These are phyloP conservation scores for Pholiota microspora DNA, from an alignment of 768 basidiomycete genomes.

Conservation along the genomic window DNA sequence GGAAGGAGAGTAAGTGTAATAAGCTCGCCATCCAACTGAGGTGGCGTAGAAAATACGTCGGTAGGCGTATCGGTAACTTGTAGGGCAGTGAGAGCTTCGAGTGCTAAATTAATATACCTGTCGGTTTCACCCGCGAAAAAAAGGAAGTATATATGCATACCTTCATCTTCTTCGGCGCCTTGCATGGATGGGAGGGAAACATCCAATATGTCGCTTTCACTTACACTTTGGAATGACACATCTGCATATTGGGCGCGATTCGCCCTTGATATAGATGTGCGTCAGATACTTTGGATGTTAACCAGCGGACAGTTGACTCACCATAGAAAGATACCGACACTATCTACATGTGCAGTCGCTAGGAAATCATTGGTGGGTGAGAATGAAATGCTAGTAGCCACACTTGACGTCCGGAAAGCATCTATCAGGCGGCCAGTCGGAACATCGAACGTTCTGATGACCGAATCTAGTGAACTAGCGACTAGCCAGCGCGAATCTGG, in stretches of 20 bases:
- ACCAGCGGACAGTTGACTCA: conserved; percentile 40
- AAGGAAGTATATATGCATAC: conserved; percentile 43
- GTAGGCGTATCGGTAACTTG: conserved; percentile 55
- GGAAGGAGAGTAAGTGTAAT: conserved; percentile 91
- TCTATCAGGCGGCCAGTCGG: conserved; percentile 93
- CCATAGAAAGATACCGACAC: conserved; percentile 95
- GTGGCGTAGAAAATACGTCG: conserved; percentile 82
- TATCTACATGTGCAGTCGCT: conserved; percentile 92
- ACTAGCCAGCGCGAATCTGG: conserved; percentile 95
- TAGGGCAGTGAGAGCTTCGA: conserved; percentile 70
- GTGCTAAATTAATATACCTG: conserved; percentile 35
- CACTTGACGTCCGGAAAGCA: conserved; percentile 81
- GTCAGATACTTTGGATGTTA: neutral
- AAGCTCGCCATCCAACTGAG: conserved; percentile 86
- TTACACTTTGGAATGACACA: conserved; percentile 76
- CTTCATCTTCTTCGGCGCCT: conserved; percentile 76
- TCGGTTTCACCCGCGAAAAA: neutral
- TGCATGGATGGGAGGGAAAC: conserved; percentile 82
- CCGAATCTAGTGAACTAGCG: conserved; percentile 82
- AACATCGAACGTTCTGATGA: conserved; percentile 93
- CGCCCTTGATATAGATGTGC: conserved; percentile 53
- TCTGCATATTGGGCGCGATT: conserved; percentile 94
- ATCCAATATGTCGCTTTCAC: conserved; percentile 70
- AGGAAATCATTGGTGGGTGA: conserved; percentile 96
- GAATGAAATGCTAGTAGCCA: conserved; percentile 89